Percentiles rank a stretch among this genome's conserved stretches.
Evolutionary conservation across 257 asterid genomes (phyloP).

Genomic region (Agastache rugosa): DNA sequence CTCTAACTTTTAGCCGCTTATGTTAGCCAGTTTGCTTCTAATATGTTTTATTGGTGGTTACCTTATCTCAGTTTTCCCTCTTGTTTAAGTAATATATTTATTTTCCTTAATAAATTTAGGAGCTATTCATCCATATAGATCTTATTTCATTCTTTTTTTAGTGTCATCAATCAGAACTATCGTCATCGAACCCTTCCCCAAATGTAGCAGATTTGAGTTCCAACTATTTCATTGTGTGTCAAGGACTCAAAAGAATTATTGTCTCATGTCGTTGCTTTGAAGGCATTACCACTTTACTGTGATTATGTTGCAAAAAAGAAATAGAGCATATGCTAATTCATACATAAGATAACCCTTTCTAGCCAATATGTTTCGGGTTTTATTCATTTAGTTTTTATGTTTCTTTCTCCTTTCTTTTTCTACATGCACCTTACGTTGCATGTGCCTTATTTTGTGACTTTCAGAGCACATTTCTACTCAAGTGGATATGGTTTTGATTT

Average conservation of each 20-base stretch:
- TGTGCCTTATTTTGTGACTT: background rate
- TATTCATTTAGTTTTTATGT: background rate
- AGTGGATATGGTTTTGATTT: background rate
- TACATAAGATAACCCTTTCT: background rate
- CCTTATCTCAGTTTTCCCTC: background rate
- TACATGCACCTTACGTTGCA: background rate
- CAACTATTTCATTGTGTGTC: background rate
- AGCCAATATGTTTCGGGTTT: background rate
- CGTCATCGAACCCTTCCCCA: background rate
- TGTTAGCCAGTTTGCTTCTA: background rate
- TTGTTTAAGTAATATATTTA: background rate
- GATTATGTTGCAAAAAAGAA: background rate
- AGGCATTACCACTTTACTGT: background rate
- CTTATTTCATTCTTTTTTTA: background rate
- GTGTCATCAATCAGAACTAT: background rate
- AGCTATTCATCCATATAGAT: conserved; percentile 8
- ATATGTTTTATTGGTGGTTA: background rate
- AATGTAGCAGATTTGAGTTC: background rate
- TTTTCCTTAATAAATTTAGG: conserved; percentile 1
- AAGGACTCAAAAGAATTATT: background rate
- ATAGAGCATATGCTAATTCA: too few species aligned
- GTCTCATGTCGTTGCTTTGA: conserved; percentile 1
- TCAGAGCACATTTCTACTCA: background rate
- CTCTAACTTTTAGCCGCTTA: background rate
- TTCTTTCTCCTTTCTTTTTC: background rate